A percentile compares a stretch with the other conserved stretches of the same genome.
Conservation (phyloP, 768 basidiomycete species). For the Lyophyllum semitale region DNA sequence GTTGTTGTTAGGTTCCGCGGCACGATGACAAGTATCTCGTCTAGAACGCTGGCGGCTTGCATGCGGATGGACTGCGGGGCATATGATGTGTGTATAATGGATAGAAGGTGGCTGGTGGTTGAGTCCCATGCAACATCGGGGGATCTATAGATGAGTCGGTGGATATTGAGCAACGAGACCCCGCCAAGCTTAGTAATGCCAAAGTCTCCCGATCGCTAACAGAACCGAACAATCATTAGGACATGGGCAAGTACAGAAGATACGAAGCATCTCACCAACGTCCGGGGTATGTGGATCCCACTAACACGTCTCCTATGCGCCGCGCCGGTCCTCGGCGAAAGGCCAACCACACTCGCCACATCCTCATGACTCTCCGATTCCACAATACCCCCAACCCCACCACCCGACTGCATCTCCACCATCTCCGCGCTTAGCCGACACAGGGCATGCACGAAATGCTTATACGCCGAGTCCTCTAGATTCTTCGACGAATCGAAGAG, state of each 20-base stretch:
- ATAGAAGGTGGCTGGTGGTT: conserved; percentile 78
- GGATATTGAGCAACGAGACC: conserved; percentile 80
- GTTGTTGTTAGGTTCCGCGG: conserved; percentile 67
- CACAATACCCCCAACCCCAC: conserved; percentile 27
- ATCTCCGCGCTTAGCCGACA: conserved; percentile 90
- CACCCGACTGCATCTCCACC: conserved; percentile 82
- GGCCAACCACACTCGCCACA: conserved; percentile 28
- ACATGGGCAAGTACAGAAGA: not conserved
- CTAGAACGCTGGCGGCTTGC: conserved; percentile 86
- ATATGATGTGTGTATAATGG: conserved; percentile 65
- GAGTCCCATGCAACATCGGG: conserved; percentile 85
- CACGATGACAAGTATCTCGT: conserved; percentile 79
- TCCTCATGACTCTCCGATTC: conserved; percentile 45
- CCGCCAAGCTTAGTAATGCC: conserved; percentile 86
- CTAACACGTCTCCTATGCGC: conserved; percentile 75
- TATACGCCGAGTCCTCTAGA: conserved; percentile 82
- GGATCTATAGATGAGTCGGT: conserved; percentile 82
- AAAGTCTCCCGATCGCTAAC: conserved; percentile 89
- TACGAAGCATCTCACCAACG: conserved; percentile 52
- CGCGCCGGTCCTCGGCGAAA: conserved; percentile 42
- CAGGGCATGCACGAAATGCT: conserved; percentile 72
- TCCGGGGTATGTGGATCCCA: conserved; percentile 83
- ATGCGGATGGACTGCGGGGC: conserved; percentile 81
- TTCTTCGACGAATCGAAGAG: conserved; percentile 87
- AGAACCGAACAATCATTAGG: conserved; percentile 4